Base-by-base conservation (phyloP, 2,329 filamentous ascomycete genomes). In the Fusarium sp. region DNA sequence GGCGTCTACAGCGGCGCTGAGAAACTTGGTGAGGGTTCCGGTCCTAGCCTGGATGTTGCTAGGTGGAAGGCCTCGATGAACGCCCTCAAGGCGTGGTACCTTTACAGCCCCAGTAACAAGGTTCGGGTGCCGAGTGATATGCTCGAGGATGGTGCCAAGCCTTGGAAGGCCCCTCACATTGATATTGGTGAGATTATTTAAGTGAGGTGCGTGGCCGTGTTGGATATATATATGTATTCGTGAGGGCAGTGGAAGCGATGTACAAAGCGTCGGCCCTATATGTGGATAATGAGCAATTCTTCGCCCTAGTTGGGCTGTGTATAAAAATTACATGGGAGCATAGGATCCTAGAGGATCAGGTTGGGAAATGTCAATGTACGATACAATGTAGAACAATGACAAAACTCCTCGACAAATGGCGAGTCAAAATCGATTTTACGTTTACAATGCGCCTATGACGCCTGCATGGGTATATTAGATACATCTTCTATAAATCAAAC, bases 1-100 rank as follows among this genome's bases (percentile, higher is more conserved):
- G 96, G 95, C 61, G 95, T 99, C 66, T 99, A 92, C 83, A 97
- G 92, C 72, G 96, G 95, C 52, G 85, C 86, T 64, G 95, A 99
- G 78, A 95, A 96, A 86, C 85, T 99, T 42, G 96, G 95, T 58
- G 95, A 99, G 83, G 96, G 91, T n/a, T 87, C 90, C 20, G 96
- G 92, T 24, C 84, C 91, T 49, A 95, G 88, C 79, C 83, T 98
- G 58, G 86, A 94, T 71, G 88, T 94, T 74, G 95, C 92, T 33
- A 89, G 93, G 68, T 86, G 88, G 68, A 88, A 93, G 78, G 96
- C 96, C 20, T 90, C 93, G 38, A 95, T 97, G 75, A 91, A 92
- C 68, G 91, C 94, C 18, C 85, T 99, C 76, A 97, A 97, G 85
- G 87, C 91, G 7, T 99, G 96, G 96, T 99, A 99, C 81, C 85